Conservation (phyloP, 1,284 basidiomycete species). For the Leccinum solheimii region DNA sequence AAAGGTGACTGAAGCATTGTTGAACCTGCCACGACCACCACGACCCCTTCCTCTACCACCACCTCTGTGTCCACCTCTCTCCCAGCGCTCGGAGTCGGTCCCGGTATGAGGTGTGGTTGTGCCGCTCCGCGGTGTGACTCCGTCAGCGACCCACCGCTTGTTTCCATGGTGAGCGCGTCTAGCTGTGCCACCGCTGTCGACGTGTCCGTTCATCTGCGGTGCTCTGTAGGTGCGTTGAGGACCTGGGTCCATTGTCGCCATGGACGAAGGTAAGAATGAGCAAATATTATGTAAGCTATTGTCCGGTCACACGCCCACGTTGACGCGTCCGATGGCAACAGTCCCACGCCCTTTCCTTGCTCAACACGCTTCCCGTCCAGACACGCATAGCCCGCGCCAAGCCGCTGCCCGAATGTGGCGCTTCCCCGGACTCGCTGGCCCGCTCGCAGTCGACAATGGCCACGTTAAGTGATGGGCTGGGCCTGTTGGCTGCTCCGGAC, state of each 20-base stretch:
- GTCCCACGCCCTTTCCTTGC: too few species aligned
- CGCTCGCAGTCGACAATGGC: not conserved
- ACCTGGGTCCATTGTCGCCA: slow-evolving; percentile 29
- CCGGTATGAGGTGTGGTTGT: slow-evolving; percentile 37
- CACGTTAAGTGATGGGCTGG: not conserved
- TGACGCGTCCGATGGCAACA: not conserved
- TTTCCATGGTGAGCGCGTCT: slow-evolving; percentile 41
- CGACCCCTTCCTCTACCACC: slow-evolving; percentile 41
- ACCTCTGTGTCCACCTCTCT: slow-evolving; percentile 49
- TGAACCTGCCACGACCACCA: slow-evolving; percentile 40
- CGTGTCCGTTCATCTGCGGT: slow-evolving; percentile 21
- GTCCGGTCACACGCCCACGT: not conserved
- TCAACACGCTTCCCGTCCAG: not conserved
- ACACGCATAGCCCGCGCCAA: not conserved
- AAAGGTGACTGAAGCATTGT: slow-evolving; percentile 38
- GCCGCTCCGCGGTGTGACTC: slow-evolving; percentile 35
- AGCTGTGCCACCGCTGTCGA: slow-evolving; percentile 17
- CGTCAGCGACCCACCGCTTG: slow-evolving; percentile 54
- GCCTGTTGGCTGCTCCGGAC: too few species aligned
- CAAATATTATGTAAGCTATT: not conserved
- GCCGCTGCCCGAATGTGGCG: not conserved
- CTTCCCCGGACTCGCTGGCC: not conserved
- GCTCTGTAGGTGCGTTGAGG: slow-evolving; percentile 21
- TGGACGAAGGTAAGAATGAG: slow-evolving; percentile 2
- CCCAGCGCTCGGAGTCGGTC: slow-evolving; percentile 55